A percentile compares a stretch with the other conserved stretches of the same genome.
Evolutionary conservation across 2,329 filamentous ascomycete genomes (phyloP).

Genomic region (Byssothecium circinans): DNA sequence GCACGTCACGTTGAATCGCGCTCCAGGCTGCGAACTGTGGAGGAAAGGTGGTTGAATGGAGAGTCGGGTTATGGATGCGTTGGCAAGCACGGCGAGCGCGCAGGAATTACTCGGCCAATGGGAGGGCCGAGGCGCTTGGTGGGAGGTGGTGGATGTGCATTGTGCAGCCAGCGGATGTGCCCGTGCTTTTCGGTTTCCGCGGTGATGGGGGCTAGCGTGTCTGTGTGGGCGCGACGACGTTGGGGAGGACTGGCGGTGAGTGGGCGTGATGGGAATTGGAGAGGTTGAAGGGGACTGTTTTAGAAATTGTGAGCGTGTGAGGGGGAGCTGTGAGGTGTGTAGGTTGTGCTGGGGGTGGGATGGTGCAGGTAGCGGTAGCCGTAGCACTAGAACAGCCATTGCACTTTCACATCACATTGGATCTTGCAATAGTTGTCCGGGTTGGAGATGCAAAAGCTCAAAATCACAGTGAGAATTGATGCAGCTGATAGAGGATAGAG

Average conservation of each 20-base stretch:
- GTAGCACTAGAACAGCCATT: too few relatives aligned
- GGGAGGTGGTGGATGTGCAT: too few relatives aligned
- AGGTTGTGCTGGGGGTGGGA: background rate
- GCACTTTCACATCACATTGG: too few relatives aligned
- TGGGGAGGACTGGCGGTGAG: constrained; percentile 6
- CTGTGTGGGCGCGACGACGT: constrained; percentile 3
- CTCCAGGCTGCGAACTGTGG: constrained; percentile 12
- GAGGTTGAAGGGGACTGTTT: too few relatives aligned
- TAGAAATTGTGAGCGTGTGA: too few relatives aligned
- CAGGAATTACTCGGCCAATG: constrained; percentile 15
- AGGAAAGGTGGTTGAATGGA: constrained; percentile 14
- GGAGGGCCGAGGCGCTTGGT: constrained; percentile 4
- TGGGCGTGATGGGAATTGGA: background rate
- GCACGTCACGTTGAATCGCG: constrained; percentile 6
- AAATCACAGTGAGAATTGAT: too few relatives aligned
- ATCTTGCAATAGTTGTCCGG: too few relatives aligned
- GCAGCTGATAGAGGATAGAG: too few relatives aligned
- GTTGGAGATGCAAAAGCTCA: too few relatives aligned
- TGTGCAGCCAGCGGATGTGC: constrained; percentile 13
- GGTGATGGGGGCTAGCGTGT: background rate
- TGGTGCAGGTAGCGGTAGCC: too few relatives aligned
- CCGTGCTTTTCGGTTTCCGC: constrained; percentile 13
- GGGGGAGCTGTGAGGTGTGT: background rate
- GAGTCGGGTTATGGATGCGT: constrained; percentile 21
- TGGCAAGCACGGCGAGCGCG: constrained; percentile 21